Conservation (phyloP, 345 rosid genomes). For the Ceriops decandra region DNA sequence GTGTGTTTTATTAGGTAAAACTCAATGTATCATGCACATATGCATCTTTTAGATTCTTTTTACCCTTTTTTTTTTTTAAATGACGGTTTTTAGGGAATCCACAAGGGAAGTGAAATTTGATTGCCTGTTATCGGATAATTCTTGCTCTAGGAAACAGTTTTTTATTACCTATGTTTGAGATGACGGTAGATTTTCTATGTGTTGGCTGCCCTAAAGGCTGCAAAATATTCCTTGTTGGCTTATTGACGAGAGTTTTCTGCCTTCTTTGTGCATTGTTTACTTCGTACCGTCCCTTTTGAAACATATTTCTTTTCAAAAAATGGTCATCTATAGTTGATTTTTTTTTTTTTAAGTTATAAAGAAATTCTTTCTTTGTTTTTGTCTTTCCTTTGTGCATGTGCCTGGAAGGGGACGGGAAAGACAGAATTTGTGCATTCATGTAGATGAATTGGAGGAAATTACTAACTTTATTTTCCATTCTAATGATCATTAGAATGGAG, state of each 20-base stretch:
- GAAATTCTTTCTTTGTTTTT: neutral
- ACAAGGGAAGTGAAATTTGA: neutral
- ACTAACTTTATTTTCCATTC: neutral
- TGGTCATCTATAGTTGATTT: no score
- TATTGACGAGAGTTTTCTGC: neutral
- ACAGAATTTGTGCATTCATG: neutral
- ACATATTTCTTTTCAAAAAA: no score
- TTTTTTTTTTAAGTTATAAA: neutral
- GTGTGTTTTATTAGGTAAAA: no score
- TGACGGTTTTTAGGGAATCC: neutral
- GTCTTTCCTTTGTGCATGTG: neutral
- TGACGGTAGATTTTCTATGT: neutral
- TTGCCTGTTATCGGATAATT: neutral
- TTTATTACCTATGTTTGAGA: neutral
- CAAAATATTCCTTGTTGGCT: neutral
- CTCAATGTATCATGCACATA: no score
- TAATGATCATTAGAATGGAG: slow-evolving; percentile 53
- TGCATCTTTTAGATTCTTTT: neutral
- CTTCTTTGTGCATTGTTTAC: no score
- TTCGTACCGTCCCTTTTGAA: no score
- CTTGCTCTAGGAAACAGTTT: neutral
- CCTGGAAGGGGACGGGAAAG: no score
- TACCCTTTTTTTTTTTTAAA: no score
- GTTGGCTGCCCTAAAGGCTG: neutral
- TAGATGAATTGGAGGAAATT: neutral